Evolutionary conservation across 2,329 filamentous ascomycete genomes (phyloP), one percentile per base, ranked within the genome.

Genomic region (Microascus cirrosus): DNA sequence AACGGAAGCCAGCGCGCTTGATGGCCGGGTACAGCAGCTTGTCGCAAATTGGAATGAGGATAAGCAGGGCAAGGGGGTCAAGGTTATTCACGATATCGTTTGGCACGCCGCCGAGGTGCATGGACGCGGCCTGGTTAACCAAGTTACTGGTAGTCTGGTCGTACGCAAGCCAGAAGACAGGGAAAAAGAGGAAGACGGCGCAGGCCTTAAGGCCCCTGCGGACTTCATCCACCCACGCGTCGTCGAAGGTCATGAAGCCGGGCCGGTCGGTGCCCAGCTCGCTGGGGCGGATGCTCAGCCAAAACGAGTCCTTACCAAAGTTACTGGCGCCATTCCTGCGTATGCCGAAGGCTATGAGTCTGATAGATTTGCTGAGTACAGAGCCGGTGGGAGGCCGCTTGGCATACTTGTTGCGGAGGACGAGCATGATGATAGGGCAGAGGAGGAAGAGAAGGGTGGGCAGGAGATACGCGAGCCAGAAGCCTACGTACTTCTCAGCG

Each of bases 41-140:
- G 67, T 92, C 87, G 65, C 83, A 81, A 58, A 91, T 73, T 0
- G 86, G 86, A 54, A 90, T 89, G 65, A 89, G 77, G 64, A 91
- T 85, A 63, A 92, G 82, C 59, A 91, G 80, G 11, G 85, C 77
- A 60, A 92, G 81, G 0, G 87, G 86, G 67, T 91, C 84, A 45
- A 91, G 77, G 71, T 90, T 90, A 62, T 81, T 79, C 63, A 92
- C 77, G 59, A 91, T 76, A 66, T 92, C 87, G 73, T 91, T 92
- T 60, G 88, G 88, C 2, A 91, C 78, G 15, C 86, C 86, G 62
- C 86, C 79, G 3, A 86, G 79, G 32, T 78, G 65, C 85, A 89
- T 85, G 11, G 78, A 78, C 11, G 79, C 79, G 2, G 83, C 85
- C 68, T 90, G 86, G 8, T 79, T 81, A 53, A 80, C 75, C 22